These are phyloP conservation scores for Hymenoscyphus infarciens DNA, from an alignment of 2,329 filamentous ascomycete species.

Conservation along the genomic window DNA sequence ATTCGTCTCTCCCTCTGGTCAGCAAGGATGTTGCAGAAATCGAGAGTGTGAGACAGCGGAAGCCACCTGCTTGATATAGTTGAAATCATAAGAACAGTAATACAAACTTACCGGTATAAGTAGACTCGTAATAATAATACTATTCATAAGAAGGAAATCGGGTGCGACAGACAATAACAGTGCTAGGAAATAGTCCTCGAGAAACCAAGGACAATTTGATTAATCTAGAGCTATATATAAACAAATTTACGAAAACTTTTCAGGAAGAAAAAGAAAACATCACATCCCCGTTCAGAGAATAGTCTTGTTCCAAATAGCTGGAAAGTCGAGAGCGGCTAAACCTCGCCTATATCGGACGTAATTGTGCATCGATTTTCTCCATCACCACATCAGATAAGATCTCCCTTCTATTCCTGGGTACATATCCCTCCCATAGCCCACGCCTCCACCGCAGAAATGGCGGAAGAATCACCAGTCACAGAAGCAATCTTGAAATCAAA, in stretches of 20 bases:
- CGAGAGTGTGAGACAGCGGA: background rate
- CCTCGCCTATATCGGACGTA: constrained; percentile 8
- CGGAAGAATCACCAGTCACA: constrained; percentile 62
- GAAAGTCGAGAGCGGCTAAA: background rate
- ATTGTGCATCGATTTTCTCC: constrained; percentile 22
- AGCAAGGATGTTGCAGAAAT: background rate
- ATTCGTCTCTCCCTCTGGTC: constrained; percentile 12
- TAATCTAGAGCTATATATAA: no score
- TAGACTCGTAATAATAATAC: no score
- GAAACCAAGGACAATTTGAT: no score
- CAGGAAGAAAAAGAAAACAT: no score
- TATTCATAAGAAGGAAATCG: no score
- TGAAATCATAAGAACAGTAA: background rate
- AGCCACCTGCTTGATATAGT: background rate
- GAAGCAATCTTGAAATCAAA: constrained; percentile 66
- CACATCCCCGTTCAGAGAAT: no score
- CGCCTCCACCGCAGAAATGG: constrained; percentile 40
- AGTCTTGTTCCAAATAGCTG: no score
- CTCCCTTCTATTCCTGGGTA: background rate
- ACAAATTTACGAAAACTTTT: no score
- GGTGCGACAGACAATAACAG: no score
- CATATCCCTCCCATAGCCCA: background rate
- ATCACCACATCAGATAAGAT: constrained; percentile 10
- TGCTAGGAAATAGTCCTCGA: no score
- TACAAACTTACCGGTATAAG: no score